phyloP scores from a whole-genome alignment of 2,329 filamentous ascomycete species.

The Beauveria pseudobassiana region DNA sequence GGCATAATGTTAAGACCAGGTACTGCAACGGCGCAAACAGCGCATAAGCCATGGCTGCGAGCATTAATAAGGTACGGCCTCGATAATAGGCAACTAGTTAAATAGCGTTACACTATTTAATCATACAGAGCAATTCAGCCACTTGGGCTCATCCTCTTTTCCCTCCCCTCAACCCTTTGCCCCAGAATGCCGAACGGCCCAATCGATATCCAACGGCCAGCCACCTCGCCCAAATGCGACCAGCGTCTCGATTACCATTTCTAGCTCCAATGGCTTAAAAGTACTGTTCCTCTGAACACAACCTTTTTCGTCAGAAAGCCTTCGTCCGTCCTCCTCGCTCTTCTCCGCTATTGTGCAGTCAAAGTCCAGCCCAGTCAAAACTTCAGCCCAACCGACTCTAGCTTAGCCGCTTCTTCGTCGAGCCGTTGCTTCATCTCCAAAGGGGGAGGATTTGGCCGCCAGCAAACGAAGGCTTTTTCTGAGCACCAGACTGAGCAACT shows the following conservation, averaged over 20 bases:
- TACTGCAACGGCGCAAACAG: background rate
- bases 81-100: no score
- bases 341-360: slow-evolving; percentile 3
- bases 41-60: background rate
- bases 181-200: background rate
- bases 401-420: background rate
- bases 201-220: background rate
- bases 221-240: background rate
- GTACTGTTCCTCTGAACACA: background rate
- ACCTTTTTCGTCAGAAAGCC: background rate
- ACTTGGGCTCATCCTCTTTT: background rate
- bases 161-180: background rate
- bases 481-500: background rate
- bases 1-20: background rate
- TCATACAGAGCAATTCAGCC: background rate
- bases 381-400: background rate
- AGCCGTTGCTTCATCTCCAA: background rate
- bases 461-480: background rate
- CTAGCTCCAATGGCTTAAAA: background rate
- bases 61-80: background rate
- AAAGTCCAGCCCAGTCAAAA: background rate
- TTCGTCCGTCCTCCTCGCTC: background rate
- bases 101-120: no score
- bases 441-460: background rate
- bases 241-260: background rate